A percentile compares a stretch with the other conserved stretches of the same genome.
Evolutionary conservation across 768 basidiomycete species (phyloP).

Genomic region (Suillus clintonianus): DNA sequence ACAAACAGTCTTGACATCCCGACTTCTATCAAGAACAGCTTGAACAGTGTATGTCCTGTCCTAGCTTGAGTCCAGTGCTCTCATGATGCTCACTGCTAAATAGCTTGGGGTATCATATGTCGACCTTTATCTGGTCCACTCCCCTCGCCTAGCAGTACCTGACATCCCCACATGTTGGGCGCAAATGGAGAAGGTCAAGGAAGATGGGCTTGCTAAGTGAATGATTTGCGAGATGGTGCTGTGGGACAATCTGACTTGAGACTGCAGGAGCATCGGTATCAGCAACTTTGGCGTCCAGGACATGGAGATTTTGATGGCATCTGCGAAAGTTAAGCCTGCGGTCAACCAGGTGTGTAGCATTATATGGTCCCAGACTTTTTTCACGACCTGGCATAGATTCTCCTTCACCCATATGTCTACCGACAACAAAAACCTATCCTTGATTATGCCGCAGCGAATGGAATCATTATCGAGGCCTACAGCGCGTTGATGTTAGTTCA

Average conservation of each 20-base stretch:
- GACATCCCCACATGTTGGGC: conserved; percentile 66
- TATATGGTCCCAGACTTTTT: neutral
- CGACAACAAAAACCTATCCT: conserved; percentile 53
- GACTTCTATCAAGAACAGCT: conserved; percentile 56
- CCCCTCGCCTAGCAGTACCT: conserved; percentile 53
- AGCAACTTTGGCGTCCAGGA: conserved; percentile 66
- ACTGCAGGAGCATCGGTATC: conserved; percentile 67
- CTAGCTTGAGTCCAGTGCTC: conserved; percentile 30
- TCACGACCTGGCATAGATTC: conserved; percentile 48
- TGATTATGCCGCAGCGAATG: conserved; percentile 55
- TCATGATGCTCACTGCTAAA: neutral
- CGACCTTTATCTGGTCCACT: conserved; percentile 73
- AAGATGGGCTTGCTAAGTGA: conserved; percentile 58
- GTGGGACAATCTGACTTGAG: neutral
- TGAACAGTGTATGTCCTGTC: conserved; percentile 46
- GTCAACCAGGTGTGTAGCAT: conserved; percentile 58
- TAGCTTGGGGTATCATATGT: conserved; percentile 35
- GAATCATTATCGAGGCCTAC: conserved; percentile 74
- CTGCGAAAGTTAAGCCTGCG: conserved; percentile 62
- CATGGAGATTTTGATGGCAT: conserved; percentile 53
- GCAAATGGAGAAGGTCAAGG: conserved; percentile 59
- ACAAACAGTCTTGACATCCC: conserved; percentile 49
- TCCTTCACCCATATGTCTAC: conserved; percentile 72
- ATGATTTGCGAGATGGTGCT: neutral
- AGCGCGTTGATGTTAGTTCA: conserved; percentile 31